Conservation (phyloP, 306 rosid species). For the Betula pendula region DNA sequence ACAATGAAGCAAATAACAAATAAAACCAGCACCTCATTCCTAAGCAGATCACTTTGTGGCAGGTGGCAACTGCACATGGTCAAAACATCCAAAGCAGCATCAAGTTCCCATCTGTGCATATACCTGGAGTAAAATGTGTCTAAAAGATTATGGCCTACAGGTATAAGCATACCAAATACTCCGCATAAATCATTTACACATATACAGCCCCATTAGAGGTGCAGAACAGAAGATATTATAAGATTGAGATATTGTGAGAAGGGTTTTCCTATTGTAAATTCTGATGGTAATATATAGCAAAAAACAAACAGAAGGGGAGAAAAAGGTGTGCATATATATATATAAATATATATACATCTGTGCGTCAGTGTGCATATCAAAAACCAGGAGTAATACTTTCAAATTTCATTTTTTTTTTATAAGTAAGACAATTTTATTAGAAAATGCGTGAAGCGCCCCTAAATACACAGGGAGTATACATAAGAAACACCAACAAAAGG, state of each 20-base stretch:
- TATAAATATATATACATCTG: too few species aligned
- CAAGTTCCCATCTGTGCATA: conserved; percentile 85
- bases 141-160: conserved; percentile 15
- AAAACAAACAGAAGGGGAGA: background rate
- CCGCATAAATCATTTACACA: background rate
- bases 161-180: conserved; percentile 13
- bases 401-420: too few species aligned
- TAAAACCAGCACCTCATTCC: conserved; percentile 61
- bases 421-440: too few species aligned
- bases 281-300: background rate
- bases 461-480: too few species aligned
- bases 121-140: conserved; percentile 50
- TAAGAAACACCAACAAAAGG: too few species aligned
- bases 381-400: background rate
- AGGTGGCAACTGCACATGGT: conserved; percentile 99
- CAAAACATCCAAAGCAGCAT: conserved; percentile 94
- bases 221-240: background rate
- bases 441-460: too few species aligned
- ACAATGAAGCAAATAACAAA: conserved; percentile 29
- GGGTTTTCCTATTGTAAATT: background rate
- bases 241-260: background rate
- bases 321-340: background rate
- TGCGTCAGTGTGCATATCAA: background rate
- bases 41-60: conserved; percentile 54
- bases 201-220: background rate